phyloP scores from a whole-genome alignment of 192 early-diverging fungal genomes.

The Geosiphon pyriformis region DNA sequence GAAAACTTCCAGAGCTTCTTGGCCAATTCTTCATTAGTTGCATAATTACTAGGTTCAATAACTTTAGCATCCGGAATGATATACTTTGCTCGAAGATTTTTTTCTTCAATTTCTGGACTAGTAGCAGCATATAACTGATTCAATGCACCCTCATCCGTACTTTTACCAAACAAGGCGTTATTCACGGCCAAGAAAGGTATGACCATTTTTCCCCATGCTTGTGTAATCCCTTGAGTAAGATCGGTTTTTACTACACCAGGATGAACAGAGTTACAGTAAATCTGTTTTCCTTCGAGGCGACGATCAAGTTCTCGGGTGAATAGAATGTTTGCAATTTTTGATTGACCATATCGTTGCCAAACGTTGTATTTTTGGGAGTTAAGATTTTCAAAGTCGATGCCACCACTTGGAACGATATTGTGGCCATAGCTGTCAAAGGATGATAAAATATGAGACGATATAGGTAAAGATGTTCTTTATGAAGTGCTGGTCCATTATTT shows the following conservation, averaged over 20 bases:
- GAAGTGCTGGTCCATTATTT: neutral
- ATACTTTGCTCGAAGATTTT: conserved; percentile 31
- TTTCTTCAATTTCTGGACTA: conserved; percentile 46
- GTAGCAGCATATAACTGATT: conserved; percentile 45
- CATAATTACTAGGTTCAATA: conserved; percentile 15
- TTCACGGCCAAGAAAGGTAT: conserved; percentile 8
- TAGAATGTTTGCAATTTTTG: conserved; percentile 53
- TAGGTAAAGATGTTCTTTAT: neutral
- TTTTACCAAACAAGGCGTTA: conserved; percentile 17
- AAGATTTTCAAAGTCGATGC: conserved; percentile 39
- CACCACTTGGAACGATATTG: conserved; percentile 23
- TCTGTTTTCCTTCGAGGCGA: conserved; percentile 22
- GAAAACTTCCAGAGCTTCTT: conserved; percentile 30
- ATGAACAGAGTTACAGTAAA: conserved; percentile 41
- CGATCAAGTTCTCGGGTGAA: conserved; percentile 47
- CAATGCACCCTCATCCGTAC: conserved; percentile 39
- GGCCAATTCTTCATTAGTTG: conserved; percentile 27
- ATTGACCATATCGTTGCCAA: conserved; percentile 38
- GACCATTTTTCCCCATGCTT: neutral
- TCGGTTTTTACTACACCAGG: conserved; percentile 35
- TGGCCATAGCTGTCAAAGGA: conserved; percentile 29
- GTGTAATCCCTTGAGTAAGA: neutral
- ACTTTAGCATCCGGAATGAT: conserved; percentile 34
- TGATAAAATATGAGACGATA: neutral
- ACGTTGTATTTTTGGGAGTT: conserved; percentile 30